phyloP scores from a whole-genome alignment of 2,329 filamentous ascomycete genomes.

The Metarhizium brunneum region DNA sequence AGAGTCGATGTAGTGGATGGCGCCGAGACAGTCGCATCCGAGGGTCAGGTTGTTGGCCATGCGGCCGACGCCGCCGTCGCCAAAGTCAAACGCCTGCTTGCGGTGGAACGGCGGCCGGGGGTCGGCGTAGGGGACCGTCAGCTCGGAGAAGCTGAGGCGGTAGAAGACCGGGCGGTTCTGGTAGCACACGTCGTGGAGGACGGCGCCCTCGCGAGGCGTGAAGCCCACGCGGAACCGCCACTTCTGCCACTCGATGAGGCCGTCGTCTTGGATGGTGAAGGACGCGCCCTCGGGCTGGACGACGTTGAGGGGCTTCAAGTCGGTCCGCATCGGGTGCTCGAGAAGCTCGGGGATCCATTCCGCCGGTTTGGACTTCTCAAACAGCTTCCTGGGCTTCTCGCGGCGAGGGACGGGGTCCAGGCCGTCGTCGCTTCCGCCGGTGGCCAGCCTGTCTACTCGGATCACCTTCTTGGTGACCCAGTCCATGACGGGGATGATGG shows the following conservation, averaged over 20 bases:
- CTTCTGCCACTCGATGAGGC: slow-evolving; percentile 51
- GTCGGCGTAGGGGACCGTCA: slow-evolving; percentile 61
- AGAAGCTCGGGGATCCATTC: slow-evolving; percentile 45
- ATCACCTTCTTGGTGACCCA: slow-evolving; percentile 43
- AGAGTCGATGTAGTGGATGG: slow-evolving; percentile 55
- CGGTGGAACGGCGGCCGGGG: slow-evolving; percentile 37
- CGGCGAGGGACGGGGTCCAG: slow-evolving; percentile 24
- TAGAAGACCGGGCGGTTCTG: slow-evolving; percentile 57
- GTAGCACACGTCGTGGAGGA: slow-evolving; percentile 61
- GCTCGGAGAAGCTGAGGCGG: slow-evolving; percentile 58
- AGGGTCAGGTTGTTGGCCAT: slow-evolving; percentile 56
- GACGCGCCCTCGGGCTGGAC: slow-evolving; percentile 60
- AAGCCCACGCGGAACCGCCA: slow-evolving; percentile 63
- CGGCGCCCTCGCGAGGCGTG: slow-evolving; percentile 60
- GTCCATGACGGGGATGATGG: slow-evolving; percentile 50
- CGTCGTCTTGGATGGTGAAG: slow-evolving; percentile 45
- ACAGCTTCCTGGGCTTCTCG: slow-evolving; percentile 33
- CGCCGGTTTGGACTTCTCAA: slow-evolving; percentile 29
- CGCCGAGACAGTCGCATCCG: slow-evolving; percentile 61
- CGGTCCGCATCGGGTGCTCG: slow-evolving; percentile 34
- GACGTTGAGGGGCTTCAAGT: slow-evolving; percentile 62
- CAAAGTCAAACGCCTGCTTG: slow-evolving; percentile 61
- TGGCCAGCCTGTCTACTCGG: slow-evolving; percentile 48
- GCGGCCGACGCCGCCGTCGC: slow-evolving; percentile 53
- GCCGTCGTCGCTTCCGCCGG: slow-evolving; percentile 35